Conservation (phyloP, 2,329 filamentous ascomycete genomes). For the Teratosphaeria pseudoeucalypti region DNA sequence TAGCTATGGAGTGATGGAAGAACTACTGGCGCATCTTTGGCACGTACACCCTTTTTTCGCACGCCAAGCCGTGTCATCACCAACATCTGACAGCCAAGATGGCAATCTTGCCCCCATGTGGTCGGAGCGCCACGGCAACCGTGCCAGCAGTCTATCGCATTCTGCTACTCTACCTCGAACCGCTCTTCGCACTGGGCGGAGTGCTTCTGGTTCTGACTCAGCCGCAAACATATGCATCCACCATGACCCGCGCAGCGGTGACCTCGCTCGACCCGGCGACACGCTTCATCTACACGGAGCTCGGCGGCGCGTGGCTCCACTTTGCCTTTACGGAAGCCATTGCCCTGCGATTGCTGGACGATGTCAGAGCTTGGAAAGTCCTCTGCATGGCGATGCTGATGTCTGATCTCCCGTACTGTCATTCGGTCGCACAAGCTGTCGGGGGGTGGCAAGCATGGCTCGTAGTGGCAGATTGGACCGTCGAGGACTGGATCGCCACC, state of each 20-base stretch:
- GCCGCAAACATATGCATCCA: slow-evolving; percentile 13
- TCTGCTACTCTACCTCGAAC: slow-evolving; percentile 19
- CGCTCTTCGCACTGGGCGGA: slow-evolving; percentile 18
- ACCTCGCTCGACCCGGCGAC: slow-evolving; percentile 13
- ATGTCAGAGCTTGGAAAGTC: slow-evolving; percentile 19
- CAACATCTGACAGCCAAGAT: not conserved
- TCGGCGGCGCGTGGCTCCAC: slow-evolving; percentile 21
- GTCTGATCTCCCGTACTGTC: slow-evolving; percentile 16
- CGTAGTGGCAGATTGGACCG: slow-evolving; percentile 15
- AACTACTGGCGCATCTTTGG: not conserved
- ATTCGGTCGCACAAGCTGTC: slow-evolving; percentile 19
- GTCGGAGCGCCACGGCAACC: slow-evolving; percentile 10
- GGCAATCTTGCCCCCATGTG: not conserved
- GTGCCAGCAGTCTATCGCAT: slow-evolving; percentile 17
- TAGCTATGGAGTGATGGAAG: too few species aligned
- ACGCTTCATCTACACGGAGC: slow-evolving; percentile 20
- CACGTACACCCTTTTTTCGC: not conserved
- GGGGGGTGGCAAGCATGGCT: slow-evolving; percentile 18
- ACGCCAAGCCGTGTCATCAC: not conserved
- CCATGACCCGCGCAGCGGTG: slow-evolving; percentile 13
- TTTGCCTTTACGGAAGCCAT: slow-evolving; percentile 21
- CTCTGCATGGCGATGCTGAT: slow-evolving; percentile 19
- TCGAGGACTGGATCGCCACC: slow-evolving; percentile 18
- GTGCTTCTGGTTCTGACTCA: slow-evolving; percentile 12
- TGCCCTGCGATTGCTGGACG: slow-evolving; percentile 20